phyloP scores from a whole-genome alignment of 352 stramenopile species.

The Globisporangium uncinulatum region DNA sequence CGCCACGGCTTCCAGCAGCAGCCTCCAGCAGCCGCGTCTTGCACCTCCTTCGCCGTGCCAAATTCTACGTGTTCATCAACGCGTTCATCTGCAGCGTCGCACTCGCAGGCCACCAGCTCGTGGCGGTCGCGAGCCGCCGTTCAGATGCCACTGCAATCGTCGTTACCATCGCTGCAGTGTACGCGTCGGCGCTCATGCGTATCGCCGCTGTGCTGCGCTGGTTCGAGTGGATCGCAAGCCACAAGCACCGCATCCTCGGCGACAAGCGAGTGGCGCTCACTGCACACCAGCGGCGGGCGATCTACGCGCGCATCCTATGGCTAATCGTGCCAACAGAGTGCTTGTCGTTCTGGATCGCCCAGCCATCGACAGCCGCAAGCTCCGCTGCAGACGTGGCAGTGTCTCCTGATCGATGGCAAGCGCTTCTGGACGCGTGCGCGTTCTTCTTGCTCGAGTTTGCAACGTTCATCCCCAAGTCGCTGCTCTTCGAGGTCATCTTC shows the following conservation, averaged over 20 bases:
- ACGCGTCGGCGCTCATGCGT: constrained; percentile 38
- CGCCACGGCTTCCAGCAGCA: background rate
- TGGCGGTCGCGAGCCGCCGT: constrained; percentile 4
- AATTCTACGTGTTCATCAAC: constrained; percentile 83
- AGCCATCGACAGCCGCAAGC: constrained; percentile 10
- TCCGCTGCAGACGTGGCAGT: background rate
- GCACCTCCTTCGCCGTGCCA: constrained; percentile 42
- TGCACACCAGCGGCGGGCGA: constrained; percentile 24
- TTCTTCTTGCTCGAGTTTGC: constrained; percentile 38
- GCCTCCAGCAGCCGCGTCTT: background rate
- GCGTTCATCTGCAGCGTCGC: constrained; percentile 68
- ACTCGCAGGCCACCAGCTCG: constrained; percentile 22
- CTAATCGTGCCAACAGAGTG: constrained; percentile 71
- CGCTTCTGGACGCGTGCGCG: background rate
- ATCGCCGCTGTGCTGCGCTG: constrained; percentile 59
- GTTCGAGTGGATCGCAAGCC: constrained; percentile 80
- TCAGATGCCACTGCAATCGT: background rate
- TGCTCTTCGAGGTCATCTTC: constrained; percentile 80
- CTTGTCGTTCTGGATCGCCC: constrained; percentile 44
- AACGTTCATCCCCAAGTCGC: constrained; percentile 77
- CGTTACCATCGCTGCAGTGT: constrained; percentile 21
- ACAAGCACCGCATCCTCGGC: constrained; percentile 60
- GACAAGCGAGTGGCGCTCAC: constrained; percentile 51
- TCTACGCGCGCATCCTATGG: constrained; percentile 60
- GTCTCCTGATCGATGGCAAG: background rate